These are phyloP conservation scores for Aspergillus cejpii DNA, from an alignment of 2,329 filamentous ascomycete genomes.

Conservation along the genomic window DNA sequence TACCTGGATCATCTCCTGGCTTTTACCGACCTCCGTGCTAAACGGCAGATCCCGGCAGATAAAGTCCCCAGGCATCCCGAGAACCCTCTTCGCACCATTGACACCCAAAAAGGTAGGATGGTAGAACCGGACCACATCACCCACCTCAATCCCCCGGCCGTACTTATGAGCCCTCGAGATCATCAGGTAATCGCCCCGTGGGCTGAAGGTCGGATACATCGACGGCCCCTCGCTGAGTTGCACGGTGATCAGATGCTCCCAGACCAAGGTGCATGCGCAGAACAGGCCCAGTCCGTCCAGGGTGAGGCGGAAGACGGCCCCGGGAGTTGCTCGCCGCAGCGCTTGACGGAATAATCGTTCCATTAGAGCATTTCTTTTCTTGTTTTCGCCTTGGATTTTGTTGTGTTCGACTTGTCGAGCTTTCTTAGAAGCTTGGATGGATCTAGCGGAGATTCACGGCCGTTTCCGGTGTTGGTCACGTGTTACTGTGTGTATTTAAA, in stretches of 20 bases:
- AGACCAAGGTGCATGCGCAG: constrained; percentile 34
- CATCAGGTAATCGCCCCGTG: constrained; percentile 61
- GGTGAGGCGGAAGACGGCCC: constrained; percentile 23
- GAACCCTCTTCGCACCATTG: constrained; percentile 68
- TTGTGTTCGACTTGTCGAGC: background rate
- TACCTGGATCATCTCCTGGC: constrained; percentile 47
- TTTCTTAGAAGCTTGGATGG: constrained; percentile 4
- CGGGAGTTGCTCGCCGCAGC: constrained; percentile 20
- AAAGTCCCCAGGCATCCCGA: constrained; percentile 61
- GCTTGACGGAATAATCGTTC: constrained; percentile 25
- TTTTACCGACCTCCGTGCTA: constrained; percentile 27
- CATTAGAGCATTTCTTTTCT: constrained; percentile 18
- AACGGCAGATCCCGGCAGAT: constrained; percentile 41
- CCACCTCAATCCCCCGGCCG: constrained; percentile 64
- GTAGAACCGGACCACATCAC: constrained; percentile 73
- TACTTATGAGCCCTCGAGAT: constrained; percentile 61
- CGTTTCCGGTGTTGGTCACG: constrained; percentile 8
- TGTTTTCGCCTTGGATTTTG: too few relatives aligned
- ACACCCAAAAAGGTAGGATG: constrained; percentile 61
- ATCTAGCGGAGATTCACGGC: constrained; percentile 8
- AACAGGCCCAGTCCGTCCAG: constrained; percentile 31
- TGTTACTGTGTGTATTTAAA: constrained; percentile 3
- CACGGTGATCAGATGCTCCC: constrained; percentile 57
- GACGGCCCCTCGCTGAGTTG: constrained; percentile 63
- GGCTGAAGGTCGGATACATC: constrained; percentile 79